These are phyloP conservation scores for Lupinus albus DNA, from an alignment of 306 rosid genomes.

Conservation along the genomic window DNA sequence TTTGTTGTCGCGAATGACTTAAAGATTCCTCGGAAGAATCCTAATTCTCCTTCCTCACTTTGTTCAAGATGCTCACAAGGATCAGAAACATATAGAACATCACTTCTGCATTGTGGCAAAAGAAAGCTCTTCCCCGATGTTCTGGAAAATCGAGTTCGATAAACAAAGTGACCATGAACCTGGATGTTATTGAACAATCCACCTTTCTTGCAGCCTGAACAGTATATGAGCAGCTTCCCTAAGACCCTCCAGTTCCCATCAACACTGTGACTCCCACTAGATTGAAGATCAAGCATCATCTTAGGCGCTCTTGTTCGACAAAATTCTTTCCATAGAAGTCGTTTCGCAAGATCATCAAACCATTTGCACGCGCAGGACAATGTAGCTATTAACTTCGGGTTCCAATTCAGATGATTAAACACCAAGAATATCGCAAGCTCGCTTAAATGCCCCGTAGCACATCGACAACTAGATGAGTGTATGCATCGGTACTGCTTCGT, in stretches of 20 bases:
- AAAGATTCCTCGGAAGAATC: slow-evolving; percentile 88
- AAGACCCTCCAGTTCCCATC: slow-evolving; percentile 98
- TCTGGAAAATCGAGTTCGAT: slow-evolving; percentile 80
- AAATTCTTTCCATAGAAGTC: slow-evolving; percentile 95
- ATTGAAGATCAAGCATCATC: slow-evolving; percentile 94
- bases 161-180: slow-evolving; percentile 87
- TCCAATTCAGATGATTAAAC: slow-evolving; percentile 80
- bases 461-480: slow-evolving; percentile 88
- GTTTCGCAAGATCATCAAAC: slow-evolving; percentile 96
- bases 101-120: slow-evolving; percentile 84
- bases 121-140: slow-evolving; percentile 98
- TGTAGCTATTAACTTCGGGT: slow-evolving; percentile 81
- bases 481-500: slow-evolving; percentile 87
- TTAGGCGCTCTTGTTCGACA: slow-evolving; percentile 88
- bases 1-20: slow-evolving; percentile 82
- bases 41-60: slow-evolving; percentile 96
- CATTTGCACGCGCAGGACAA: slow-evolving; percentile 91
- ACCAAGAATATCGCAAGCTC: slow-evolving; percentile 85
- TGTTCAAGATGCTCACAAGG: slow-evolving; percentile 97
- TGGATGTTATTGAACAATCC: slow-evolving; percentile 73
- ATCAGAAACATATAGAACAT: slow-evolving; percentile 89
- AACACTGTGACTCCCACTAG: slow-evolving; percentile 83
- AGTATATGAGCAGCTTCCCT: slow-evolving; percentile 84
- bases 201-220: slow-evolving; percentile 84
- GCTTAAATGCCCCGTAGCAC: slow-evolving; percentile 85